Percentiles rank a stretch among this genome's conserved stretches.
These are phyloP conservation scores for Eurotiales sp. DNA, from an alignment of 2,329 filamentous ascomycete genomes.

Conservation along the genomic window DNA sequence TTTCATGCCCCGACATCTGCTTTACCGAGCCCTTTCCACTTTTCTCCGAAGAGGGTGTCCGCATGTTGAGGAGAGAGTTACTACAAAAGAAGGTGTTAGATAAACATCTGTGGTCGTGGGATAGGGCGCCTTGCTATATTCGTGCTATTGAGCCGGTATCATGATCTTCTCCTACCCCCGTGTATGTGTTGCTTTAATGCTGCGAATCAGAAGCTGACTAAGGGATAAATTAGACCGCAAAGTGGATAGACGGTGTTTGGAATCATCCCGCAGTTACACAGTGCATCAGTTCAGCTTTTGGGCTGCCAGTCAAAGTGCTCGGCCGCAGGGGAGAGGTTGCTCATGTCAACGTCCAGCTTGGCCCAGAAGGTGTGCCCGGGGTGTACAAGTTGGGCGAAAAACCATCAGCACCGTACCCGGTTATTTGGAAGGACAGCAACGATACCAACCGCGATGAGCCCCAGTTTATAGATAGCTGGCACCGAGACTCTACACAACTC, in stretches of 20 bases:
- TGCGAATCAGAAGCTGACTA: too few relatives aligned
- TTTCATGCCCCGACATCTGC: not conserved
- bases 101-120: conserved; percentile 4
- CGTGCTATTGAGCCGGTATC: conserved; percentile 4
- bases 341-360: conserved; percentile 4
- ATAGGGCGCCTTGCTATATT: conserved; percentile 6
- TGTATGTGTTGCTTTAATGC: too few relatives aligned
- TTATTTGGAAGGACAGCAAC: not conserved
- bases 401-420: not conserved
- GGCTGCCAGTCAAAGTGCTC: not conserved
- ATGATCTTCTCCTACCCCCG: too few relatives aligned
- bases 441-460: not conserved
- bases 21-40: conserved; percentile 1
- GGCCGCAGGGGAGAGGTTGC: not conserved
- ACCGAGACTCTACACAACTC: not conserved
- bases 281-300: conserved; percentile 1
- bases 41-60: not conserved
- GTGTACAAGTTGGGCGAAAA: not conserved
- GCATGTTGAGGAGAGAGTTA: not conserved
- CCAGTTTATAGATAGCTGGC: conserved; percentile 3
- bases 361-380: not conserved
- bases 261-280: conserved; percentile 4
- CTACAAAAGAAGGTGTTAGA: conserved; percentile 1
- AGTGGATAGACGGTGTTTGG: not conserved
- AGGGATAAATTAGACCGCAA: not conserved